Base-by-base conservation (phyloP, 2,329 filamentous ascomycete genomes). In the Phialocephala subalpina region DNA sequence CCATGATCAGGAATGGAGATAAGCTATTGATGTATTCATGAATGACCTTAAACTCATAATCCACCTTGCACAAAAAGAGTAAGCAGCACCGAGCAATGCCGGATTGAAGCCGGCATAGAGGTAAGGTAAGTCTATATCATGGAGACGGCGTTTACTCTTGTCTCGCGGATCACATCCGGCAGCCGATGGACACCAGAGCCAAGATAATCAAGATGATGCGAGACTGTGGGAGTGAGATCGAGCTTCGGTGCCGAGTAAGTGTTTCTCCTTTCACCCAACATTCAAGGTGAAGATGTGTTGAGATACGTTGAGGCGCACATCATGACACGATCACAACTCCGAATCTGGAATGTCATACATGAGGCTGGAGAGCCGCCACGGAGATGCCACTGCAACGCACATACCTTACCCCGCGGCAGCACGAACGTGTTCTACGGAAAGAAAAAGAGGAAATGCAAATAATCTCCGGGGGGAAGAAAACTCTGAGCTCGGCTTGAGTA, bases 91-190 rank as follows among this genome's bases (percentile, higher is more conserved):
- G 49, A 53, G 49, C 22, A n/a, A 49, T 49, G 6, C 1, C 25
- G 49, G 14, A 22, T 29, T 27, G 12, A 16, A 14, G 38, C 38
- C 9, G 18, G 38, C 38, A 14, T 42, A n/a, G 12, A 42, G 18
- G 12, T 14, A 14, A 42, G 12, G 38, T 42, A 12, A 42, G 38
- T 42, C 38, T 14, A 42, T 12, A 42, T 42, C 38, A 42, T 42
- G n/a, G n/a, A 49, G 2, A 49, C n/a, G 18, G 22, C 4, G 49
- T 53, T 53, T 22, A 29, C 25, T 53, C 25, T 53, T 25, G 49
- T 33, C 25, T 53, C 22, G 49, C 49, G 49, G 49, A 53, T 49
- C 45, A n/a, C 45, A 49, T 5, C 45, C 45, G 45, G 20, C 4
- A 11, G 45, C 45, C 45, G 7, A 22, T 18, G 3, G 18, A 22